Evolutionary conservation across 768 basidiomycete genomes (phyloP).

Genomic region (Pleurotus djamor): DNA sequence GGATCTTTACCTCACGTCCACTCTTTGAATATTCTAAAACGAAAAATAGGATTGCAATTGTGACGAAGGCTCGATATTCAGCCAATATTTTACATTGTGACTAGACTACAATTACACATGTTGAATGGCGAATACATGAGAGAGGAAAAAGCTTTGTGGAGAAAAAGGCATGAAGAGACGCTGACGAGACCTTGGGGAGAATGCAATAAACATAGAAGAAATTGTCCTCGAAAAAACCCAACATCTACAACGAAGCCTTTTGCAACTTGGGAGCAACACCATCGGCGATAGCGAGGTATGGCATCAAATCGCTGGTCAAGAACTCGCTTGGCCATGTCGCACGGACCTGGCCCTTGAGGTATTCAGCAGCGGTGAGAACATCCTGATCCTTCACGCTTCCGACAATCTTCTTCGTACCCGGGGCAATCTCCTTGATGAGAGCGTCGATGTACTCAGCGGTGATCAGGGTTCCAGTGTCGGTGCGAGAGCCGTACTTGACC

Average conservation of each 20-base stretch:
- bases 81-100: constrained; percentile 4
- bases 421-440: constrained; percentile 64
- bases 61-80: background rate
- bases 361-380: constrained; percentile 71
- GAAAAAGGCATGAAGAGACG: background rate
- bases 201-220: background rate
- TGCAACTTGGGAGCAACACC: constrained; percentile 68
- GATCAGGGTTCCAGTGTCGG: constrained; percentile 67
- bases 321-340: constrained; percentile 92
- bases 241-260: constrained; percentile 35
- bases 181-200: background rate
- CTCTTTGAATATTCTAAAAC: too few species aligned
- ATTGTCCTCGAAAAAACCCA: background rate
- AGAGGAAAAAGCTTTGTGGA: background rate
- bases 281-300: constrained; percentile 73
- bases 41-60: too few species aligned
- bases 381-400: constrained; percentile 68
- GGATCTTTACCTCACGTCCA: too few species aligned
- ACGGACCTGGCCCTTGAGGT: constrained; percentile 79
- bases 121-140: background rate
- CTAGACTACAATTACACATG: constrained; percentile 2
- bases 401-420: constrained; percentile 62
- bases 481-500: constrained; percentile 75
- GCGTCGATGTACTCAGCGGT: constrained; percentile 67
- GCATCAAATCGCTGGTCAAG: constrained; percentile 93